phyloP scores from a whole-genome alignment of 192 early-diverging fungal species.

The Coemansia sp. region DNA sequence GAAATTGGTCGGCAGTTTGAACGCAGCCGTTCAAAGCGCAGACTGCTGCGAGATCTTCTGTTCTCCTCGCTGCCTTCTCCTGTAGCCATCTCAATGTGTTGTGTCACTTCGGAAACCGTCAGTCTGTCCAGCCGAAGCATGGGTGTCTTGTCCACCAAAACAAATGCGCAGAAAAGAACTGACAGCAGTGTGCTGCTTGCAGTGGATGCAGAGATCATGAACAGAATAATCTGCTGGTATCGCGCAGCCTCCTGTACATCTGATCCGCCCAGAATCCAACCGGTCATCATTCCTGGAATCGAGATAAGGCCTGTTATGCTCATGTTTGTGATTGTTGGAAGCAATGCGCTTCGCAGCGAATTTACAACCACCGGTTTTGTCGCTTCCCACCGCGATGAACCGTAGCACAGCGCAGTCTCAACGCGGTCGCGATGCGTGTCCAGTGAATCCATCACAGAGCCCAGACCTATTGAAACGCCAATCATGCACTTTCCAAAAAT shows the following conservation, averaged over 20 bases:
- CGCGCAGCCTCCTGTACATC: slow-evolving; percentile 73
- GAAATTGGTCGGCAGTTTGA: slow-evolving; percentile 43
- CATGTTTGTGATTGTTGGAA: slow-evolving; percentile 79
- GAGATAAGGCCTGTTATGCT: slow-evolving; percentile 81
- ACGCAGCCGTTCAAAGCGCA: slow-evolving; percentile 32
- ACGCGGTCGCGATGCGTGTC: slow-evolving; percentile 54
- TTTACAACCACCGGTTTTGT: slow-evolving; percentile 70
- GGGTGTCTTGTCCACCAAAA: slow-evolving; percentile 29
- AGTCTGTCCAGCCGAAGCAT: slow-evolving; percentile 33
- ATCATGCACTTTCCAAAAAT: slow-evolving; percentile 78
- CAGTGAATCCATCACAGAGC: slow-evolving; percentile 61
- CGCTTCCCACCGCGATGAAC: slow-evolving; percentile 79
- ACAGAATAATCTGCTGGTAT: slow-evolving; percentile 82
- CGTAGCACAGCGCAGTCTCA: slow-evolving; percentile 66
- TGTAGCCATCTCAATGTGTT: not conserved
- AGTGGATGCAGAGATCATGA: slow-evolving; percentile 75
- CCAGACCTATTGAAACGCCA: slow-evolving; percentile 65
- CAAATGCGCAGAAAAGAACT: slow-evolving; percentile 32
- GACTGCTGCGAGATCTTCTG: not conserved
- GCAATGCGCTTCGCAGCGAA: slow-evolving; percentile 68
- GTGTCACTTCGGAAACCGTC: not conserved
- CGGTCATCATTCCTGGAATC: slow-evolving; percentile 88
- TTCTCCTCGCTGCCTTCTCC: not conserved
- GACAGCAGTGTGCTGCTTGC: slow-evolving; percentile 60
- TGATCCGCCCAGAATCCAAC: slow-evolving; percentile 78